Evolutionary conservation across 805 yeast species (phyloP).

Genomic region (Cyberlindnera lachancei): DNA sequence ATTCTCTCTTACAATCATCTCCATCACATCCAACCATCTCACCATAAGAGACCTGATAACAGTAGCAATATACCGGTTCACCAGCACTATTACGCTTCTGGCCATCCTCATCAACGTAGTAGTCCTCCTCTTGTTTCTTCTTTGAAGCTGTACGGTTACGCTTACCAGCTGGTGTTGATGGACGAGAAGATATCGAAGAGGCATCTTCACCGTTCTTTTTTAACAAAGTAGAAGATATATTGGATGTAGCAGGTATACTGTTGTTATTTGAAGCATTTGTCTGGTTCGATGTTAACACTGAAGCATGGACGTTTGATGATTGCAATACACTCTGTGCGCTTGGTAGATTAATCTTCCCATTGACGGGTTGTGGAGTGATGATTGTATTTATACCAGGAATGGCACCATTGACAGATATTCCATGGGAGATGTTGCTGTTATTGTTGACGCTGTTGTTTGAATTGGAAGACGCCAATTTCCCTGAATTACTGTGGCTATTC

Average conservation of each 20-base stretch:
- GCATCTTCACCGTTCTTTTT: too few relatives aligned
- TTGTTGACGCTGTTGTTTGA: constrained; percentile 4
- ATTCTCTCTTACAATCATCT: constrained; percentile 80
- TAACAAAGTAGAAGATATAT: too few relatives aligned
- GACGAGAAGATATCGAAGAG: constrained; percentile 8
- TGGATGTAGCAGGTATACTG: too few relatives aligned
- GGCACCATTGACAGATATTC: not conserved
- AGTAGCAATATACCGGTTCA: constrained; percentile 91
- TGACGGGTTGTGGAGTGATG: not conserved
- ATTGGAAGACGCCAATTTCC: too few relatives aligned
- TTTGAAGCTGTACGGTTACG: constrained; percentile 13
- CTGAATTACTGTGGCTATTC: constrained; percentile 1
- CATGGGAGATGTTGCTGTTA: constrained; percentile 1
- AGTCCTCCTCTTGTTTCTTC: constrained; percentile 11
- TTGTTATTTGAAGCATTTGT: not conserved
- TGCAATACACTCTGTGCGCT: constrained; percentile 1
- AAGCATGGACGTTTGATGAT: constrained; percentile 1
- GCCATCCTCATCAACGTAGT: constrained; percentile 10
- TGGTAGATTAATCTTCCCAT: not conserved
- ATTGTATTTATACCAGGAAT: not conserved
- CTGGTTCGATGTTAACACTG: not conserved
- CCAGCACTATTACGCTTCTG: constrained; percentile 22
- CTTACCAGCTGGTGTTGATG: constrained; percentile 15
- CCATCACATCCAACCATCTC: constrained; percentile 99
- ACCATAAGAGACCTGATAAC: constrained; percentile 95